Percentiles rank a stretch among this genome's conserved stretches.
These are phyloP conservation scores for Zizania palustris DNA, from an alignment of 202 grass and related monocot species.

Conservation along the genomic window DNA sequence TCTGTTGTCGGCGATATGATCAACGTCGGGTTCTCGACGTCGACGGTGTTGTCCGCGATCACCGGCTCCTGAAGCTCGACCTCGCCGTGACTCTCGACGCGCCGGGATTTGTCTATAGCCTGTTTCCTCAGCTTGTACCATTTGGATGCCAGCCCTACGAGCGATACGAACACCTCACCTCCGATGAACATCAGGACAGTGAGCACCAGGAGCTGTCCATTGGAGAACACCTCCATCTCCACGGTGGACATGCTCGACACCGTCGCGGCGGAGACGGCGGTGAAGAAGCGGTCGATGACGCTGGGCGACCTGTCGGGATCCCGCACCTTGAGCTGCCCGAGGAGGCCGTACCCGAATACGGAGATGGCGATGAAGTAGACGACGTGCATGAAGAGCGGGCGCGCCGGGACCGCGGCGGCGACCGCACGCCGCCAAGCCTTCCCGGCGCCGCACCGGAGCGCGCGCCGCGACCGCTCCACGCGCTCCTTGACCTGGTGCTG, in stretches of 20 bases:
- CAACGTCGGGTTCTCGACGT: background rate
- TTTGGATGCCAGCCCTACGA: slow-evolving; percentile 45
- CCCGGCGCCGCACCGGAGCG: slow-evolving; percentile 16
- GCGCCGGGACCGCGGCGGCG: background rate
- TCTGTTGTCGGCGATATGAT: background rate
- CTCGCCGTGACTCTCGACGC: slow-evolving; percentile 28
- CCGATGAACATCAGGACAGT: slow-evolving; percentile 61
- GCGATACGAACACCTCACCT: slow-evolving; percentile 62
- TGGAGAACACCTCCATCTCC: slow-evolving; percentile 77
- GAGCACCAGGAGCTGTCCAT: slow-evolving; percentile 58
- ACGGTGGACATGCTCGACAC: slow-evolving; percentile 77
- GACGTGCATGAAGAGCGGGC: slow-evolving; percentile 26
- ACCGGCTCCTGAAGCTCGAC: slow-evolving; percentile 32
- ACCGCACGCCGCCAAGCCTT: background rate
- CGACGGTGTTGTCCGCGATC: background rate
- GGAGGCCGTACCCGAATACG: slow-evolving; percentile 45
- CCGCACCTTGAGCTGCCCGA: slow-evolving; percentile 26
- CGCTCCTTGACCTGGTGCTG: slow-evolving; percentile 42
- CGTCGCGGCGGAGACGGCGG: slow-evolving; percentile 64
- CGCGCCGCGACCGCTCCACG: slow-evolving; percentile 17
- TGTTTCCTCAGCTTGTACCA: slow-evolving; percentile 38
- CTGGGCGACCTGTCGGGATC: background rate
- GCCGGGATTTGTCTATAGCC: background rate
- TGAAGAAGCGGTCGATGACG: slow-evolving; percentile 62
- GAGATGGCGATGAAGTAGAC: slow-evolving; percentile 56